Base-by-base conservation (phyloP, 345 rosid species). In the Citrus mangshanensis region DNA sequence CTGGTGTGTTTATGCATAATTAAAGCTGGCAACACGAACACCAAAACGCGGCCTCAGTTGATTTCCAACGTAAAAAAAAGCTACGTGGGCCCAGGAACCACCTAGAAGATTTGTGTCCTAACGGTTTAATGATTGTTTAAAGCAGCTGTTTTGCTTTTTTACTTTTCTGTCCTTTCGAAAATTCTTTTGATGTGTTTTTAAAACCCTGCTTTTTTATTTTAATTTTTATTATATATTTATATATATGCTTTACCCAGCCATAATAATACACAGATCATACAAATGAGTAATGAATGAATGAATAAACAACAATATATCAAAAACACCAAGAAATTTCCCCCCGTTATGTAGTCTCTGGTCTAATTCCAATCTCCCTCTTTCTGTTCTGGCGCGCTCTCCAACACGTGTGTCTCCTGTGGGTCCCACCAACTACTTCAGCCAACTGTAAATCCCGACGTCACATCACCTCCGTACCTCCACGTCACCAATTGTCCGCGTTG, bases 391-490 rank as follows among this genome's bases (percentile, higher is more conserved):
- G n/a, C 35, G 42, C 60, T 70, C 71, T 16, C 46, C 70, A 42
- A 83, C 87, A 79, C 85, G 85, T 61, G 85, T 74, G 73, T 21
- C 5, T 32, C 5, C 38, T 0, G 3, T 4, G 79, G 85, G 79
- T 2, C 82, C 84, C 80, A 67, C 38, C 78, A 79, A 77, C 84
- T 74, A 75, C 85, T 84, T 81, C 85, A 78, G 78, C 87, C 86
- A 77, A 82, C 84, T 62, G 85, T 81, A 82, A 84, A 82, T 79
- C 81, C 83, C 77, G 38, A 78, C 77, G 90, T 89, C 89, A 80
- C 78, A 71, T 70, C 79, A 12, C 2, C 12, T 34, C 78, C 82
- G 81, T 84, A 82, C 85, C 8, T 56, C 75, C 80, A 72, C 84
- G 51, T 64, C 79, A 62, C 37, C 27, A 22, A 64, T 9, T 1